phyloP scores from a whole-genome alignment of 2,329 filamentous ascomycete genomes.

The Dactylellina drechsleri region DNA sequence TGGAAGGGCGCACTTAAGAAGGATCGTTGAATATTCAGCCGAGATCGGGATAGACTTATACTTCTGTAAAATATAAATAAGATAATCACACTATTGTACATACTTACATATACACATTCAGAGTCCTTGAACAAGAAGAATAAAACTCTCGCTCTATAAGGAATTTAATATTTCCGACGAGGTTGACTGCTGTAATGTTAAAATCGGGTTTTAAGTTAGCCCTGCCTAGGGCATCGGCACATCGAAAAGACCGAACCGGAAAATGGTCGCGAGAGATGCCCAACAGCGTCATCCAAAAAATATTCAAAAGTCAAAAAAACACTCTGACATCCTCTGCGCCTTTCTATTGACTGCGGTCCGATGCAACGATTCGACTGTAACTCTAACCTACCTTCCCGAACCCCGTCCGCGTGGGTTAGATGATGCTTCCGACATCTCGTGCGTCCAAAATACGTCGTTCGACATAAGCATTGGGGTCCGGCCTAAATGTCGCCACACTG shows the following conservation, averaged over 20 bases:
- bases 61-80: neutral
- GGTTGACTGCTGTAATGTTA: neutral
- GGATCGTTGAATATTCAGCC: neutral
- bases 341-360: neutral
- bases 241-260: slow-evolving; percentile 35
- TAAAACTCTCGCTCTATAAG: neutral
- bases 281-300: slow-evolving; percentile 8
- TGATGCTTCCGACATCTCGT: slow-evolving; percentile 30
- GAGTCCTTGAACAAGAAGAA: neutral
- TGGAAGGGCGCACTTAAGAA: slow-evolving; percentile 67
- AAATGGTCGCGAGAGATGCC: slow-evolving; percentile 51
- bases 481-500: slow-evolving; percentile 34
- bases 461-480: slow-evolving; percentile 12
- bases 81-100: neutral
- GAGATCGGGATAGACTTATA: neutral
- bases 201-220: slow-evolving; percentile 29
- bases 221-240: slow-evolving; percentile 32
- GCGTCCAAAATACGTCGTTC: slow-evolving; percentile 13
- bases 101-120: too few species aligned
- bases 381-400: slow-evolving; percentile 5
- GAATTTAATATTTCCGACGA: neutral
- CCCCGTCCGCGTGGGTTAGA: slow-evolving; percentile 21
- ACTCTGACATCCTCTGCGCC: neutral
- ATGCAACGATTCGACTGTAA: slow-evolving; percentile 19
- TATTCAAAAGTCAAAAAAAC: neutral